phyloP scores from a whole-genome alignment of 2,329 filamentous ascomycete genomes.

The Fusarium pseudonygamai region DNA sequence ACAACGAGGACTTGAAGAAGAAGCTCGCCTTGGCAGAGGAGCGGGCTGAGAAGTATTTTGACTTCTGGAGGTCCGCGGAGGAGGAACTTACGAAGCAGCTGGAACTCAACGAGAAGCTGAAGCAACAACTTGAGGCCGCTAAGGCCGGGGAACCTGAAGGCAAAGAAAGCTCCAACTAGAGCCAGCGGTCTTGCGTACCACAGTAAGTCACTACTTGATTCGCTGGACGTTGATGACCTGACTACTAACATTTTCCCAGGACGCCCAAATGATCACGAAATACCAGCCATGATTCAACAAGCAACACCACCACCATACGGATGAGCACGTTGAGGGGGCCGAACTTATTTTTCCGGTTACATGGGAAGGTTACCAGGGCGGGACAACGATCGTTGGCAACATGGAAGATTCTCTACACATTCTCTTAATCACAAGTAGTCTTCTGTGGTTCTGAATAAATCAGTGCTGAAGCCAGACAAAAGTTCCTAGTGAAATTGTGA shows the following conservation, averaged over 20 bases:
- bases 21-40: background rate
- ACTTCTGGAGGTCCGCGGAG: accelerated
- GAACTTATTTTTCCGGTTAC: background rate
- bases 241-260: background rate
- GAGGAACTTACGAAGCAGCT: accelerated
- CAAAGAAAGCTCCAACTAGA: no score
- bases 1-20: background rate
- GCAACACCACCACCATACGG: accelerated
- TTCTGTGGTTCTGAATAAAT: background rate
- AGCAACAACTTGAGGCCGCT: no score
- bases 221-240: accelerated
- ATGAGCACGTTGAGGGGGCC: accelerated
- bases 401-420: background rate
- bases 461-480: background rate
- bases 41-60: background rate
- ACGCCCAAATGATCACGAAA: accelerated
- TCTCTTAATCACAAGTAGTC: background rate
- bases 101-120: background rate
- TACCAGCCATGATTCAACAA: background rate
- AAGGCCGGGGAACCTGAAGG: no score
- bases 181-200: no score
- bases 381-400: background rate
- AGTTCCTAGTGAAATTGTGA: background rate
- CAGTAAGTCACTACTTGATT: accelerated
- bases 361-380: background rate